Evolutionary conservation across 305 asterid species (phyloP).

Genomic region (Petunia hybrid): DNA sequence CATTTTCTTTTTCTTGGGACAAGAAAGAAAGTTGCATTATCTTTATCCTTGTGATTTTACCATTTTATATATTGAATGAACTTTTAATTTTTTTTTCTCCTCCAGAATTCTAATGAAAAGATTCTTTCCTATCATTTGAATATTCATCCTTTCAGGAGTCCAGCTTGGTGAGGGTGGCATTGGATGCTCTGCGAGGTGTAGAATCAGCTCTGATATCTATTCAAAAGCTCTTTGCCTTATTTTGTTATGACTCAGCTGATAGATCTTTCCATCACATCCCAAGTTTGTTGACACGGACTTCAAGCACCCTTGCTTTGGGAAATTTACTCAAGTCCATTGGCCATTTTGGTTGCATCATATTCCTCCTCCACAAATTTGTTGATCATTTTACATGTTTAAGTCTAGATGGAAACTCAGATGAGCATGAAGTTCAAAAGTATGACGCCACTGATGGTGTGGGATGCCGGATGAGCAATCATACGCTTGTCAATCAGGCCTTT

Average conservation of each 20-base stretch:
- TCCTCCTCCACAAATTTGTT: slow-evolving; percentile 76
- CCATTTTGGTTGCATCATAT: slow-evolving; percentile 74
- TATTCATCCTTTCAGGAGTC: slow-evolving; percentile 65
- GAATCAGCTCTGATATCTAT: slow-evolving; percentile 81
- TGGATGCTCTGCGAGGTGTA: slow-evolving; percentile 91
- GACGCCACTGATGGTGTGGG: slow-evolving; percentile 46
- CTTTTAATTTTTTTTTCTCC: neutral
- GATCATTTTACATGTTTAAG: slow-evolving; percentile 60
- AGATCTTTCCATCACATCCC: slow-evolving; percentile 79
- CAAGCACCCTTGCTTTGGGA: slow-evolving; percentile 82
- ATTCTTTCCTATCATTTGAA: neutral
- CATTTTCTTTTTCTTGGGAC: neutral
- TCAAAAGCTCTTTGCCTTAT: slow-evolving; percentile 64
- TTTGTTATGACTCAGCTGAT: slow-evolving; percentile 80
- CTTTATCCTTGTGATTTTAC: neutral
- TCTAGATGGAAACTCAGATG: slow-evolving; percentile 47
- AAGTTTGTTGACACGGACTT: slow-evolving; percentile 79
- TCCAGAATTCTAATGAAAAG: neutral
- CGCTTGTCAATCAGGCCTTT: slow-evolving; percentile 93
- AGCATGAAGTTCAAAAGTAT: slow-evolving; percentile 40
- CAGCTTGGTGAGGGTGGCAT: slow-evolving; percentile 86
- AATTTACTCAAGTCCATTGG: slow-evolving; percentile 84
- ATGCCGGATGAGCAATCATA: slow-evolving; percentile 38
- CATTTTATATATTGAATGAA: slow-evolving; percentile 22
- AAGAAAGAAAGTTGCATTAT: slow-evolving; percentile 8